Evolutionary conservation across 2,329 filamentous ascomycete species (phyloP).

Genomic region (Pseudopithomyces maydicus): DNA sequence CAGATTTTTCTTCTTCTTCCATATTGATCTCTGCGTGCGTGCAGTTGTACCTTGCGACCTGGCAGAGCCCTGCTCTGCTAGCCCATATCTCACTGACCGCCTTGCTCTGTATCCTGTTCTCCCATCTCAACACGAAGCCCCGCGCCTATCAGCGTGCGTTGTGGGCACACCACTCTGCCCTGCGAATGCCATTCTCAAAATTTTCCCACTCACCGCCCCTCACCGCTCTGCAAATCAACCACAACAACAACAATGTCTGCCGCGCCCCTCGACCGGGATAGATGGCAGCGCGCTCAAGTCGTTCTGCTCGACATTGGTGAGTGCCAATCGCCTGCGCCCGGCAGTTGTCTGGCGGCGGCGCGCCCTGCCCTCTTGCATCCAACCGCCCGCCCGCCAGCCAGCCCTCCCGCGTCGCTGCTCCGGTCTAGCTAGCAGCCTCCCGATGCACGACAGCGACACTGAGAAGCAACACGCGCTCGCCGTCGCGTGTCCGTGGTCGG

Average conservation of each 20-base stretch:
- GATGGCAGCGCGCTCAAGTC: constrained; percentile 49
- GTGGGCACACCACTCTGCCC: constrained; percentile 26
- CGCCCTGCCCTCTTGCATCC: not conserved
- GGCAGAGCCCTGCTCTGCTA: constrained; percentile 18
- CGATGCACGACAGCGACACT: constrained; percentile 18
- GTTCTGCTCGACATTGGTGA: constrained; percentile 66
- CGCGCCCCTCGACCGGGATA: constrained; percentile 31
- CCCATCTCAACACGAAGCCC: constrained; percentile 5
- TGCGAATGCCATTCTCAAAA: constrained; percentile 24
- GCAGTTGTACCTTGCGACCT: constrained; percentile 13
- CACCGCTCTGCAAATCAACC: constrained; percentile 32
- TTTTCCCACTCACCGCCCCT: constrained; percentile 39
- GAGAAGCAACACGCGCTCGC: constrained; percentile 15
- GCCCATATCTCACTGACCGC: constrained; percentile 29
- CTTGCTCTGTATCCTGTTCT: constrained; percentile 20
- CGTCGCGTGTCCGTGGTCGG: constrained; percentile 2
- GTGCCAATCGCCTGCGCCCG: constrained; percentile 26
- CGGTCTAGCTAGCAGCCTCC: constrained; percentile 25
- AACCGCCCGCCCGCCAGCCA: constrained; percentile 10
- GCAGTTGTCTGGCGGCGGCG: constrained; percentile 18
- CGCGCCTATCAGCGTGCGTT: constrained; percentile 35
- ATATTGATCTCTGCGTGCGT: not conserved
- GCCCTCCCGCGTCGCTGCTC: constrained; percentile 5
- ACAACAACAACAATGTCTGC: constrained; percentile 31
- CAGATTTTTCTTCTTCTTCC: constrained; percentile 3